Conservation (phyloP, 495 filamentous ascomycete genomes). For the Pyrenopolyporus hunteri region DNA sequence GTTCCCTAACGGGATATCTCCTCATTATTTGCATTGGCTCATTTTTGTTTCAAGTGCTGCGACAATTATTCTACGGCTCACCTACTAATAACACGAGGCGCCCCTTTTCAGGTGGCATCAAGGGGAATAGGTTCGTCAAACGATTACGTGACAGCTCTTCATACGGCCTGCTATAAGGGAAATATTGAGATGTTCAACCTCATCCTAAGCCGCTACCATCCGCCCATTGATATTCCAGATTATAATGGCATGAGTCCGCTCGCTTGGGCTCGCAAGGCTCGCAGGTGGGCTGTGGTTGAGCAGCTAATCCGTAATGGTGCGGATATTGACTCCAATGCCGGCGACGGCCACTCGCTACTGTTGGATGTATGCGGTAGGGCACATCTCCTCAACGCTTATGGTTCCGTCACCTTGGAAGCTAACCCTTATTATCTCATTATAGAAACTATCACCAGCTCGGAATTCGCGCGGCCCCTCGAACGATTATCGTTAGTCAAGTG, state of each 20-base stretch:
- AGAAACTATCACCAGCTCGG: too few species aligned
- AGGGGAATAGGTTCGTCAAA: neutral
- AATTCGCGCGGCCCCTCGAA: neutral
- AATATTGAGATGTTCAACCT: neutral
- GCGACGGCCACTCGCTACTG: neutral
- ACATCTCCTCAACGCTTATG: neutral
- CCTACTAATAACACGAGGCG: constrained; percentile 9
- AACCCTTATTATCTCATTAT: neutral
- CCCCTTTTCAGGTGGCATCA: constrained; percentile 8
- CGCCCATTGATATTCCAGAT: constrained; percentile 12
- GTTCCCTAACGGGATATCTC: neutral
- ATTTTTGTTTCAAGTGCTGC: constrained; percentile 1
- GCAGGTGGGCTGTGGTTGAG: neutral
- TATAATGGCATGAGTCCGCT: constrained; percentile 5
- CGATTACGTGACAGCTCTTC: constrained; percentile 13
- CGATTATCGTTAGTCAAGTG: neutral
- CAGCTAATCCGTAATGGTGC: constrained; percentile 8
- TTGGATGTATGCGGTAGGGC: neutral
- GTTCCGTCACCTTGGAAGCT: neutral
- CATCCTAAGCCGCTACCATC: neutral
- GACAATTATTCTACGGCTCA: neutral
- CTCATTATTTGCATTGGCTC: neutral
- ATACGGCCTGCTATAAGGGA: neutral
- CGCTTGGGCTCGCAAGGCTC: constrained; percentile 5
- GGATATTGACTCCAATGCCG: neutral